These are phyloP conservation scores for Curvularia spicifera DNA, from an alignment of 2,329 filamentous ascomycete species.

Conservation along the genomic window DNA sequence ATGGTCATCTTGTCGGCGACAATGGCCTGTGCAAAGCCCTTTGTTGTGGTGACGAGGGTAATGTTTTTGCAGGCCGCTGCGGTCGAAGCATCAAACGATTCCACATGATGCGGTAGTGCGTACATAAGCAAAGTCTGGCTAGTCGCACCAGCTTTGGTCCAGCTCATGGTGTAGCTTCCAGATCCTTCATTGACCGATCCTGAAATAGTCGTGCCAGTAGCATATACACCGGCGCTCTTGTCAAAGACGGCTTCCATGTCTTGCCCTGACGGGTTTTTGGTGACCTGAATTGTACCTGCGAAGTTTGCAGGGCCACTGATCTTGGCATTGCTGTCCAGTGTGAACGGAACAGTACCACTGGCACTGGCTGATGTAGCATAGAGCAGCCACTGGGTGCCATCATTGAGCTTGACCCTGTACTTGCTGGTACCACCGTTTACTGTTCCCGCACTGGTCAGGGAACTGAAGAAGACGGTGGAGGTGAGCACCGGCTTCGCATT, in stretches of 20 bases:
- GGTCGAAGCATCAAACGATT: slow-evolving; percentile 71
- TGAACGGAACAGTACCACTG: slow-evolving; percentile 68
- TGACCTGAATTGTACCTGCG: slow-evolving; percentile 79
- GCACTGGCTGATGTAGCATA: slow-evolving; percentile 71
- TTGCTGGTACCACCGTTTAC: slow-evolving; percentile 50
- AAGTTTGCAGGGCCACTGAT: slow-evolving; percentile 73
- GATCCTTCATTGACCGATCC: slow-evolving; percentile 52
- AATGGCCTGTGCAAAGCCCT: slow-evolving; percentile 79
- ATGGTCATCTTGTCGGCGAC: slow-evolving; percentile 64
- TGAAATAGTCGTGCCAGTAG: slow-evolving; percentile 63
- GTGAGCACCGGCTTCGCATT: slow-evolving; percentile 74
- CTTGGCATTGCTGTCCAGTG: slow-evolving; percentile 68
- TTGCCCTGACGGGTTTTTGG: slow-evolving; percentile 69
- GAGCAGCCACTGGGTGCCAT: slow-evolving; percentile 75
- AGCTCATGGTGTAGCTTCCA: slow-evolving; percentile 77
- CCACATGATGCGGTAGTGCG: slow-evolving; percentile 84
- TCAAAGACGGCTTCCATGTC: slow-evolving; percentile 75
- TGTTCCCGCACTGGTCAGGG: slow-evolving; percentile 55
- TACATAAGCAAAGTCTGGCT: slow-evolving; percentile 76
- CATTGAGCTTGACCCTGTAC: slow-evolving; percentile 47
- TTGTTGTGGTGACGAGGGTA: slow-evolving; percentile 80
- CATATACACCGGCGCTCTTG: slow-evolving; percentile 75
- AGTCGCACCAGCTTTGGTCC: slow-evolving; percentile 70
- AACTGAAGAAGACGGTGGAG: slow-evolving; percentile 76
- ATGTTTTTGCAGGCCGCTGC: slow-evolving; percentile 59